Base-by-base conservation (phyloP, 176 grass and related monocot species). In the Oryza officinalis region DNA sequence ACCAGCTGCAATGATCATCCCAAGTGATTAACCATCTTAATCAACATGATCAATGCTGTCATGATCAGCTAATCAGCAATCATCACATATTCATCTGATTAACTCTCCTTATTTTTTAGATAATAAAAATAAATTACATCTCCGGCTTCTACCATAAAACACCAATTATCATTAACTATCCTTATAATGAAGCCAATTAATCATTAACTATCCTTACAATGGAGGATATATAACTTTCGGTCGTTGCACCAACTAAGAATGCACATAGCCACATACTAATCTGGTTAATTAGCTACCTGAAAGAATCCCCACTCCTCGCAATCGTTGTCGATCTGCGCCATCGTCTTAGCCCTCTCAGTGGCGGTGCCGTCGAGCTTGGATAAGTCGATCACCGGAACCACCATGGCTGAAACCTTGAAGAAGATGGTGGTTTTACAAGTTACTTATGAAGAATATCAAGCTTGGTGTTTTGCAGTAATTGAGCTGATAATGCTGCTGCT, bases 291-390 rank as follows among this genome's bases (percentile, higher is more conserved):
- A n/a, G 18, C 50, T n/a, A 88, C 81, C 80, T 87, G 86, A 4
- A 92, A 92, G 70, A 92, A 92, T 0, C 90, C 90, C 90, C 90
- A 92, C 54, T 92, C 84, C 32, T 92, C 80, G 69, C 86, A 92
- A 4, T 74, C 90, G 0, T 76, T 86, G 69, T 80, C 86, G 54
- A 89, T 83, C 69, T 86, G 83, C 2, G 75, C 73, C 83, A 86
- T 69, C 0, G 83, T 83, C 43, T 57, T 31, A 0, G 82, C 41
- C 69, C 74, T 89, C 75, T 86, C 74, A 8, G 54, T 8, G 2
- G 75, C 69, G 20, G 54, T 22, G 3, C 86, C 83, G 0, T 92
- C 40, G 14, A 92, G 83, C 86, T 92, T 92, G 6, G 90, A 86
- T 75, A 92, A 89, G 65, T 92, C 80, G 68, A 92, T 92, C 63